Evolutionary conservation across 345 rosid species (phyloP).

Genomic region (Jatropha curcas): DNA sequence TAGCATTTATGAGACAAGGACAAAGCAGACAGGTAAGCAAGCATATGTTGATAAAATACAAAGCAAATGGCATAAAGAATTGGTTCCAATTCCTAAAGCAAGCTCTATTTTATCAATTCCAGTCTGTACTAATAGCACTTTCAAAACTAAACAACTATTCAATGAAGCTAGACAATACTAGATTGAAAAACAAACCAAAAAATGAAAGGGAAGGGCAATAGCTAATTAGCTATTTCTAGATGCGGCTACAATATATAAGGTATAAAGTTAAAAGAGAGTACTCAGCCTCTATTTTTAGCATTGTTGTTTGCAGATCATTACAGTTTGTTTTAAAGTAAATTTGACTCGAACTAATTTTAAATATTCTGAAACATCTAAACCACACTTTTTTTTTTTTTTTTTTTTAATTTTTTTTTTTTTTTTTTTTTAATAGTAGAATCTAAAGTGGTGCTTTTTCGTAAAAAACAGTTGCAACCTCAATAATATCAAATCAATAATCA

Average conservation of each 20-base stretch:
- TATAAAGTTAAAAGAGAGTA: not conserved
- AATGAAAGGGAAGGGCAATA: not conserved
- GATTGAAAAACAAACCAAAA: not conserved
- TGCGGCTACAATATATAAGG: not conserved
- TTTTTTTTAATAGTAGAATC: no score
- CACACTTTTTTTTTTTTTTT: no score
- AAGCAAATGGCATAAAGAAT: conserved; percentile 14
- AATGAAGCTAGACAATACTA: not conserved
- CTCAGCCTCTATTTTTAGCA: no score
- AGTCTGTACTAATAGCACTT: not conserved
- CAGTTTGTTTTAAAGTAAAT: no score
- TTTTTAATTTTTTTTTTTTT: no score
- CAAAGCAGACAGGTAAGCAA: conserved; percentile 27
- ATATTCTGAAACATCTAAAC: no score
- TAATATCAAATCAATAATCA: no score
- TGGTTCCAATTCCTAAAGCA: conserved; percentile 5
- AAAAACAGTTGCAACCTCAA: no score
- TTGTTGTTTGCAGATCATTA: no score
- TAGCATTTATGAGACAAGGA: conserved; percentile 15
- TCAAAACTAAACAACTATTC: not conserved
- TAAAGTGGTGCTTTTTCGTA: no score
- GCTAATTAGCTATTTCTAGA: not conserved
- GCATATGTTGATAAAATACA: not conserved
- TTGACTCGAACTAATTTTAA: no score
- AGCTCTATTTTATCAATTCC: conserved; percentile 1